Evolutionary conservation across 2,329 filamentous ascomycete genomes (phyloP).

Genomic region (Aureobasidium sp.): DNA sequence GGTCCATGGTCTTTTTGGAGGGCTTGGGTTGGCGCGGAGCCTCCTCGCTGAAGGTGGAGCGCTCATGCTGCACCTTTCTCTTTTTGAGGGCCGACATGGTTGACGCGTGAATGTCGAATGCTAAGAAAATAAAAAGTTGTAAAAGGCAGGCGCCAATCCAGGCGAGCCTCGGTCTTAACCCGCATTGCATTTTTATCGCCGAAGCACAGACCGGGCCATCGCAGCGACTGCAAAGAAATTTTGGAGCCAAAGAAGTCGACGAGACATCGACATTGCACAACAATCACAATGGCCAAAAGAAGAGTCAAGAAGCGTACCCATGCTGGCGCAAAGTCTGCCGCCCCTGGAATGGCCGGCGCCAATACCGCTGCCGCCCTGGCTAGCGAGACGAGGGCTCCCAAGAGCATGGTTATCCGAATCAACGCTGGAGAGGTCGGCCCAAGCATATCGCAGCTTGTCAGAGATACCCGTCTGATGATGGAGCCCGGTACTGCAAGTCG

Average conservation of each 20-base stretch:
- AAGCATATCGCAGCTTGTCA: slow-evolving; percentile 83
- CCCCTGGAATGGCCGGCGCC: slow-evolving; percentile 54
- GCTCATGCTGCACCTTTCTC: slow-evolving; percentile 32
- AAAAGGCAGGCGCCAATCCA: not conserved
- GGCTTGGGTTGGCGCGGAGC: slow-evolving; percentile 13
- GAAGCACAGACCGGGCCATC: not conserved
- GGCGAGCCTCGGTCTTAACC: not conserved
- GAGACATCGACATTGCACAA: not conserved
- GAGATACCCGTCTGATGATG: slow-evolving; percentile 89
- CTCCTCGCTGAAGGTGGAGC: slow-evolving; percentile 13
- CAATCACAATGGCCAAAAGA: slow-evolving; percentile 62
- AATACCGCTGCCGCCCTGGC: slow-evolving; percentile 47
- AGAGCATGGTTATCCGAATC: slow-evolving; percentile 97
- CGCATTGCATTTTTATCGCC: not conserved
- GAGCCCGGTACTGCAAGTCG: slow-evolving; percentile 87
- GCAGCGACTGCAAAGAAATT: slow-evolving; percentile 5
- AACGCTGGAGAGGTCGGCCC: slow-evolving; percentile 89
- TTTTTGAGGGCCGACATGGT: slow-evolving; percentile 38
- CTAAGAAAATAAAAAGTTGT: not conserved
- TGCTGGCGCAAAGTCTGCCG: slow-evolving; percentile 61
- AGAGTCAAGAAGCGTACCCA: slow-evolving; percentile 88
- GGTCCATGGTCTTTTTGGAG: slow-evolving; percentile 15
- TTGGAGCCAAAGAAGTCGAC: not conserved
- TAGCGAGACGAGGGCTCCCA: slow-evolving; percentile 63
- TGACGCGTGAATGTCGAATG: not conserved